Evolutionary conservation across 176 grass and related monocot genomes (phyloP), one percentile per base, ranked within the genome.

Genomic region (Ampelocalamus luodianensis): DNA sequence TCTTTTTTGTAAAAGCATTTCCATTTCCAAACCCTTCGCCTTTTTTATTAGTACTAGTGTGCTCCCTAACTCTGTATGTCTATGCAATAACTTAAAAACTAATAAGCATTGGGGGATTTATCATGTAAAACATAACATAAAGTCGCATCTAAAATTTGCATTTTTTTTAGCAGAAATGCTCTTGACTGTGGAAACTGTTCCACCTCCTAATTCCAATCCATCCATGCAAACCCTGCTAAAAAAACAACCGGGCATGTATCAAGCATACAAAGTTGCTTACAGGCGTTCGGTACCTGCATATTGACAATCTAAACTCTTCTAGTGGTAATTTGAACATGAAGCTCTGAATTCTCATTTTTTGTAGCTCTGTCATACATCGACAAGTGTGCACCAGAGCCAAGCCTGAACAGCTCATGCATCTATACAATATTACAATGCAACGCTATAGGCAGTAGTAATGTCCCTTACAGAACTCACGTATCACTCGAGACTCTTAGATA

Each of bases 231-330:
- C 29, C 15, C 39, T 82, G 18, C 5, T 73, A 20, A 10, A 38
- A 9, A 82, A 75, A 24, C 63, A 36, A 82, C 0, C 0, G 0
- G 18, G 49, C 60, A 37, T 27, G 71, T 5, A 0, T 1, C 78
- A 46, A 66, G n/a, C 62, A 77, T n/a, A 58, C 14, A 82, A 22
- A 49, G 14, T 45, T 77, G 71, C 20, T 76, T 36, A 75, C 8
- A 80, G 48, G 10, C 36, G 54, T n/a, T 68, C 5, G 20, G 10
- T 65, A 74, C 60, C 5, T 77, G 46, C 7, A 10, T 54, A 14
- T 67, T 67, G 6, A 18, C 50, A 34, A 3, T 55, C 3, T 56
- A 65, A 74, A 67, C 18, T 75, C 26, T 74, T 38, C 5, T 18
- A 27, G 24, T 38, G 12, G 18, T 37, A 38, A 54, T 22, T 36